A percentile compares a stretch with the other conserved stretches of the same genome.
Conservation (phyloP, 352 stramenopile species). For the Phytophthora citrophthora region DNA sequence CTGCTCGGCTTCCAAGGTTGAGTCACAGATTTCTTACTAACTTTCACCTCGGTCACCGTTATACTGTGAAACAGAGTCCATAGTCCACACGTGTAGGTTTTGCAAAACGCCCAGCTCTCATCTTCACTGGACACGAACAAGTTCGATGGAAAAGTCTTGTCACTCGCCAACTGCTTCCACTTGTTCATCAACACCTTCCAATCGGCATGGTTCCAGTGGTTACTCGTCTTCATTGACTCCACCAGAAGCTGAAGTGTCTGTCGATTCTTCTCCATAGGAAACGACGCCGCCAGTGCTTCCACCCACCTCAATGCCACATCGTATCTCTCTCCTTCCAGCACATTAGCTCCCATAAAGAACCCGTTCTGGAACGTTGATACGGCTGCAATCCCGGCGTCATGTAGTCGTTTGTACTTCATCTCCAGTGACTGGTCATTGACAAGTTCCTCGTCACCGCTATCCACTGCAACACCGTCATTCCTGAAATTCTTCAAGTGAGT, state of each 20-base stretch:
- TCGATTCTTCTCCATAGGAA: conserved; percentile 76
- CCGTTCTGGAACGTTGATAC: conserved; percentile 76
- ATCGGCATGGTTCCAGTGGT: conserved; percentile 56
- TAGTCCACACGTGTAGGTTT: conserved; percentile 82
- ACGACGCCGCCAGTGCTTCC: conserved; percentile 56
- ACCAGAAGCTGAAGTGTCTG: conserved; percentile 50
- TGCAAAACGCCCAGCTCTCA: conserved; percentile 56
- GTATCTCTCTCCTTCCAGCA: conserved; percentile 73
- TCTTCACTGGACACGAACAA: conserved; percentile 68
- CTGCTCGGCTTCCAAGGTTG: conserved; percentile 61
- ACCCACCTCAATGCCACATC: conserved; percentile 71
- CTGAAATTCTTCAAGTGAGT: conserved; percentile 55
- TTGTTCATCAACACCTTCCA: conserved; percentile 69
- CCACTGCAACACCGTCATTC: conserved; percentile 38
- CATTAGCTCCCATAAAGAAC: conserved; percentile 69
- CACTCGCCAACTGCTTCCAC: conserved; percentile 57
- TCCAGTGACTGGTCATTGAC: conserved; percentile 54
- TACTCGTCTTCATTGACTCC: conserved; percentile 42
- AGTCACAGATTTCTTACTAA: conserved; percentile 24
- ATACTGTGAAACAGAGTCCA: conserved; percentile 88
- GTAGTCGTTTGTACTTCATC: conserved; percentile 73
- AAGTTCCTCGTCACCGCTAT: conserved; percentile 19
- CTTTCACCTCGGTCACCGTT: conserved; percentile 43
- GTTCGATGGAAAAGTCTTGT: conserved; percentile 63
- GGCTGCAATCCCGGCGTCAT: conserved; percentile 69